Evolutionary conservation across 140 eudicot genomes (phyloP).

Genomic region (Bidens hawaiensis): DNA sequence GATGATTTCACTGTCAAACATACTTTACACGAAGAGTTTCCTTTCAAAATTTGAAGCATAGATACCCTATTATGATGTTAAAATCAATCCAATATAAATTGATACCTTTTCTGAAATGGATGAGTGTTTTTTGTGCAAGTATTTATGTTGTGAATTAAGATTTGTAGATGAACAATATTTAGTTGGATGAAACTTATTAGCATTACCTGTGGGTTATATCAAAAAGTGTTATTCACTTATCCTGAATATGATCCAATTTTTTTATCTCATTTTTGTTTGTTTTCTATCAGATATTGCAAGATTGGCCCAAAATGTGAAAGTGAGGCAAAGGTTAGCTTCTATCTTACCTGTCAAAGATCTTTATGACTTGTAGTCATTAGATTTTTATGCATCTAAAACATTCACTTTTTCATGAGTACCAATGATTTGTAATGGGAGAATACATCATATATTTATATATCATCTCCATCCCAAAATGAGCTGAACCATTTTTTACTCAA

Average conservation of each 20-base stretch:
- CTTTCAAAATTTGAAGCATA: background rate
- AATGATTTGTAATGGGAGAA: background rate
- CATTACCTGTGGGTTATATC: background rate
- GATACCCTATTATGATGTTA: slow-evolving; percentile 5
- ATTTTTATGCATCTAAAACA: no score
- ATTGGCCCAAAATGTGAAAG: no score
- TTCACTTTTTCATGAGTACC: background rate
- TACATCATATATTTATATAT: background rate
- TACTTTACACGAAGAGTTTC: background rate
- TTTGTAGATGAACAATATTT: background rate
- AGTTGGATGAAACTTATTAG: background rate
- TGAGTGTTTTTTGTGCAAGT: slow-evolving; percentile 9
- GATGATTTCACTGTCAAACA: slow-evolving; percentile 3
- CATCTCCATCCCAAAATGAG: background rate
- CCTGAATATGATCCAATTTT: background rate
- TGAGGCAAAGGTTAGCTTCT: slow-evolving; percentile 19
- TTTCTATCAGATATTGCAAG: no score
- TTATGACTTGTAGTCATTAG: no score
- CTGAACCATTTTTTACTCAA: background rate
- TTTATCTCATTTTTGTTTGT: slow-evolving; percentile 1
- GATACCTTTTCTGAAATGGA: background rate
- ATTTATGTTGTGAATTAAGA: background rate
- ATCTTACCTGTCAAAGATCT: no score
- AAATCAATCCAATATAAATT: background rate
- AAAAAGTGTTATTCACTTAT: background rate